A percentile compares a stretch with the other conserved stretches of the same genome.
phyloP scores from a whole-genome alignment of 306 rosid species.

The Biancaea sappan region DNA sequence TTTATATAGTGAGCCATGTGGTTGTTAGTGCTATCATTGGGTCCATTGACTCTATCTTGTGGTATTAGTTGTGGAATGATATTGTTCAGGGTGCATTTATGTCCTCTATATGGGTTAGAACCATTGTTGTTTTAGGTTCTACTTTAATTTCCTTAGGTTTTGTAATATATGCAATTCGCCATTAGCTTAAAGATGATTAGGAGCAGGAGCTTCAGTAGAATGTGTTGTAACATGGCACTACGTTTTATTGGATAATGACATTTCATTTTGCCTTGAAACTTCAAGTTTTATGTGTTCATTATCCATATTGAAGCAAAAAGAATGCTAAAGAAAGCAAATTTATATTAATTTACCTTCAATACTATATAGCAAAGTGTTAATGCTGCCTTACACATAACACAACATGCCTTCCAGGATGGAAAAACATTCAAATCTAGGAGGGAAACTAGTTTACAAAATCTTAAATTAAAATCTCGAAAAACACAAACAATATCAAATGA shows the following conservation, averaged over 20 bases:
- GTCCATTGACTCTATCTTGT: conserved; percentile 46
- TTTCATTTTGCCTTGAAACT: conserved; percentile 5
- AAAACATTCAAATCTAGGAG: conserved; percentile 59
- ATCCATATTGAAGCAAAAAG: no score
- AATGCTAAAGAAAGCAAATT: background rate
- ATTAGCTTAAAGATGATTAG: conserved; percentile 68
- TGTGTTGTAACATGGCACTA: background rate
- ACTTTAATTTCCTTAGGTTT: conserved; percentile 64
- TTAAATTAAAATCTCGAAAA: background rate
- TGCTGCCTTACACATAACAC: background rate
- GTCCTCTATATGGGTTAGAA: conserved; percentile 58
- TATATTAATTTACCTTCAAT: background rate
- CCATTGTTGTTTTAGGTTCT: conserved; percentile 54
- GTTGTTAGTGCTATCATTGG: conserved; percentile 75
- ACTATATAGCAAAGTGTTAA: background rate
- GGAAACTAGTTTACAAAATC: conserved; percentile 36
- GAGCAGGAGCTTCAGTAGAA: conserved; percentile 21
- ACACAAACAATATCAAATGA: background rate
- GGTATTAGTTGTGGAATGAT: conserved; percentile 76
- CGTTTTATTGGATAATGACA: background rate
- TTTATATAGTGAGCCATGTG: conserved; percentile 80
- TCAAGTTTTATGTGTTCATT: background rate
- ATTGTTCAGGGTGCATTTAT: conserved; percentile 54
- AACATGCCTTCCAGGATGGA: conserved; percentile 57
- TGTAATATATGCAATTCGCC: conserved; percentile 44